These are phyloP conservation scores for Paraleonurus japonicus DNA, from an alignment of 257 asterid genomes.

Conservation along the genomic window DNA sequence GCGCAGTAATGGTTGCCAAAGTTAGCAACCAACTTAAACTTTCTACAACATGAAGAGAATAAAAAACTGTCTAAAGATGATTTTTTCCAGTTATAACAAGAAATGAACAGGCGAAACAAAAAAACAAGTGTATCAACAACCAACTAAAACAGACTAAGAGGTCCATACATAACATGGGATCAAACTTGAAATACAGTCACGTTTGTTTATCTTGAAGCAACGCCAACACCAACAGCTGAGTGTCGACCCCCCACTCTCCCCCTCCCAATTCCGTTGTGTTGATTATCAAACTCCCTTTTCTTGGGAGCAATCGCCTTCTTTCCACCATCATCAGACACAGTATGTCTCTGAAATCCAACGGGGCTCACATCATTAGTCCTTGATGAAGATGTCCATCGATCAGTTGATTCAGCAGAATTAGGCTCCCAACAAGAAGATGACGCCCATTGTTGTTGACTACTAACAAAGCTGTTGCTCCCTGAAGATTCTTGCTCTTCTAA, in stretches of 20 bases:
- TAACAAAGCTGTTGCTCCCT: constrained; percentile 69
- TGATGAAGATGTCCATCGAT: constrained; percentile 52
- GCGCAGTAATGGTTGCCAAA: constrained; percentile 31
- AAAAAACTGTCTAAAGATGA: constrained; percentile 9
- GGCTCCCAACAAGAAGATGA: constrained; percentile 78
- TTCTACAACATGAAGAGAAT: constrained; percentile 18
- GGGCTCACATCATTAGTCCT: constrained; percentile 44
- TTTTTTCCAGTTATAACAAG: constrained; percentile 36
- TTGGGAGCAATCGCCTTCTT: constrained; percentile 36
- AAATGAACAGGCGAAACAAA: constrained; percentile 5
- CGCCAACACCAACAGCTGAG: constrained; percentile 18
- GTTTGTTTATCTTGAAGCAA: constrained; percentile 26
- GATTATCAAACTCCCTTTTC: constrained; percentile 44
- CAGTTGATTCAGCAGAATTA: constrained; percentile 67
- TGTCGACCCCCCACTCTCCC: constrained; percentile 42
- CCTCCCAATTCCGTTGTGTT: constrained; percentile 45
- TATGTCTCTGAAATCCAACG: constrained; percentile 39
- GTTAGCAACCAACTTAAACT: constrained; percentile 35
- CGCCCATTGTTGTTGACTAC: constrained; percentile 56
- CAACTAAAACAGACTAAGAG: constrained; percentile 21
- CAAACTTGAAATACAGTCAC: neutral
- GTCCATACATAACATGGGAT: constrained; percentile 24
- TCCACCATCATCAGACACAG: constrained; percentile 34
- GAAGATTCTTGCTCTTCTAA: constrained; percentile 80
- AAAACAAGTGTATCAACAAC: constrained; percentile 25